Evolutionary conservation across 2,329 filamentous ascomycete species (phyloP).

Genomic region (Parafenestella ontariensis): DNA sequence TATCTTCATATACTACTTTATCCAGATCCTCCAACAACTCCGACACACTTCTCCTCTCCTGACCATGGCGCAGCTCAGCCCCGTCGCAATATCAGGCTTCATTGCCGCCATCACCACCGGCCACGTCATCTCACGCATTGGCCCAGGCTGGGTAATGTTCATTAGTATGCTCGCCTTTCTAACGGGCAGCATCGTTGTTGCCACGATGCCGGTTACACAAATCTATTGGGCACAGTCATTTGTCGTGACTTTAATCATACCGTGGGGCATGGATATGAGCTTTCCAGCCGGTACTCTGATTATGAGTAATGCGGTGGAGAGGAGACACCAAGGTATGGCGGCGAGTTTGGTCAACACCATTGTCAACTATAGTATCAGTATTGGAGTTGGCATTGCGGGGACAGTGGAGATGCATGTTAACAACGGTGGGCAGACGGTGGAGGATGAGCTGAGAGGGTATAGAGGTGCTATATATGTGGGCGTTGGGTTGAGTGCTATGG

Average conservation of each 20-base stretch:
- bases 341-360: slow-evolving; percentile 51
- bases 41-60: slow-evolving; percentile 35
- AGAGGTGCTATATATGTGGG: slow-evolving; percentile 50
- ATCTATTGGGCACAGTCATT: slow-evolving; percentile 54
- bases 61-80: slow-evolving; percentile 32
- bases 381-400: slow-evolving; percentile 53
- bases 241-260: slow-evolving; percentile 39
- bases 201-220: slow-evolving; percentile 50
- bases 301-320: slow-evolving; percentile 47
- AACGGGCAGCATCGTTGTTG: slow-evolving; percentile 49
- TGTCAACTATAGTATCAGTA: slow-evolving; percentile 53
- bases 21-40: slow-evolving; percentile 36
- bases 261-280: slow-evolving; percentile 53
- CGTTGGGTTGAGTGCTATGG: slow-evolving; percentile 44
- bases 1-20: slow-evolving; percentile 44
- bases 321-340: slow-evolving; percentile 52
- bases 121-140: slow-evolving; percentile 36
- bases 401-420: slow-evolving; percentile 52
- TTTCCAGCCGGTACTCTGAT: slow-evolving; percentile 53
- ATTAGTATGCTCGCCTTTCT: slow-evolving; percentile 41
- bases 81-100: slow-evolving; percentile 38
- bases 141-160: slow-evolving; percentile 41
- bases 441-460: slow-evolving; percentile 47
- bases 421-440: slow-evolving; percentile 32
- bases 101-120: slow-evolving; percentile 43